These are phyloP conservation scores for Diplocarpon rosae DNA, from an alignment of 2,329 filamentous ascomycete genomes.

Conservation along the genomic window DNA sequence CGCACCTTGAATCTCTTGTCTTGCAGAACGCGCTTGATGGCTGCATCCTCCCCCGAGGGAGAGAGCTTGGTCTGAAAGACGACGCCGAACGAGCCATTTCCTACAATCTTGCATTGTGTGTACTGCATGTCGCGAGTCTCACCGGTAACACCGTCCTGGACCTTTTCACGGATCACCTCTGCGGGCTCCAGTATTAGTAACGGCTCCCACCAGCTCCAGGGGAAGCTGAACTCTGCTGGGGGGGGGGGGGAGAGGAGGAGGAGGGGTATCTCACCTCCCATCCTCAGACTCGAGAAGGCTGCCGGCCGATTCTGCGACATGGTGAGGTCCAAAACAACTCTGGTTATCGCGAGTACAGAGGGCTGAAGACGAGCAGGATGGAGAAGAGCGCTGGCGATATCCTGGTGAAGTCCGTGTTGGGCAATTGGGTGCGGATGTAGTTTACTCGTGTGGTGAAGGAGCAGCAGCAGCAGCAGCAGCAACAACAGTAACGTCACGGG, in stretches of 20 bases:
- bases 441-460: constrained; percentile 7
- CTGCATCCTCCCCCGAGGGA: constrained; percentile 94
- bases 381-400: constrained; percentile 30
- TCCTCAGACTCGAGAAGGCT: constrained; percentile 79
- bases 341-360: constrained; percentile 31
- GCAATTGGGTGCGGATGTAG: constrained; percentile 28
- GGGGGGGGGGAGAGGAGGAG: background rate
- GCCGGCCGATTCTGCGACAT: constrained; percentile 92
- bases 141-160: constrained; percentile 94
- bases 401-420: constrained; percentile 44
- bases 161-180: constrained; percentile 98
- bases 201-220: constrained; percentile 4
- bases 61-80: constrained; percentile 99
- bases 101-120: constrained; percentile 98
- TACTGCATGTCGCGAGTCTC: constrained; percentile 96
- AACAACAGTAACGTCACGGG: too few species aligned
- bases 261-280: constrained; percentile 65
- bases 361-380: constrained; percentile 35
- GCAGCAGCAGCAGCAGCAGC: background rate
- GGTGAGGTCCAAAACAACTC: constrained; percentile 26
- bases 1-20: constrained; percentile 98
- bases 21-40: constrained; percentile 96
- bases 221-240: background rate
- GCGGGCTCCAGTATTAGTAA: constrained; percentile 22
- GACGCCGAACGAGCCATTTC: constrained; percentile 96